Evolutionary conservation across 2,329 filamentous ascomycete genomes (phyloP).

Genomic region (Akanthomyces muscarius): DNA sequence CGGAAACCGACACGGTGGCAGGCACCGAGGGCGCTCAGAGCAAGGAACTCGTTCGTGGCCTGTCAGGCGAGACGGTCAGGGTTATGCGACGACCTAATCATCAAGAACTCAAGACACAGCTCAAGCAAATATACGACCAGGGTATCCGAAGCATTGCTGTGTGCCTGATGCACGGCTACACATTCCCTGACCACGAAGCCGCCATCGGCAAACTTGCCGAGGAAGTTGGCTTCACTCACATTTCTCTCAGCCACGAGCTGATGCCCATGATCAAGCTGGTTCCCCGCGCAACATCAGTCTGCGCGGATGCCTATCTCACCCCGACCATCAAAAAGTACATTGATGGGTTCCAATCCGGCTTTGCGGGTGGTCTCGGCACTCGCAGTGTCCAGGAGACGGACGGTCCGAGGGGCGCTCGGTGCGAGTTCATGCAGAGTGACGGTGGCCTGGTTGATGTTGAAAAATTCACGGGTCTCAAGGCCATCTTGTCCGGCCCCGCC

Average conservation of each 20-base stretch:
- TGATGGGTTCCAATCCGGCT: conserved; percentile 77
- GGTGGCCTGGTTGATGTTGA: conserved; percentile 70
- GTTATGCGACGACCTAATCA: conserved; percentile 59
- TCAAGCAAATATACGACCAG: conserved; percentile 59
- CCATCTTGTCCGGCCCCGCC: conserved; percentile 86
- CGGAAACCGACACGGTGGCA: conserved; percentile 50
- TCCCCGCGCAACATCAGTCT: conserved; percentile 40
- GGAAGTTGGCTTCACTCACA: conserved; percentile 71
- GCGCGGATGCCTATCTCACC: conserved; percentile 43
- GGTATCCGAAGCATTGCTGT: conserved; percentile 81
- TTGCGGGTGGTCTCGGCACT: conserved; percentile 73
- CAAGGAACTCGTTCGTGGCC: conserved; percentile 61
- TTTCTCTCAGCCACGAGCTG: conserved; percentile 52
- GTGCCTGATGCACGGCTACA: conserved; percentile 89
- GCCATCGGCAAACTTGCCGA: conserved; percentile 70
- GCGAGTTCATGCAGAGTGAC: conserved; percentile 94
- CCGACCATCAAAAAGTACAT: conserved; percentile 41
- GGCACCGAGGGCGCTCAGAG: conserved; percentile 44
- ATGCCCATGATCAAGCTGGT: conserved; percentile 45
- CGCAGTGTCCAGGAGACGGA: conserved; percentile 65
- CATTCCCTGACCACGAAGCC: conserved; percentile 81
- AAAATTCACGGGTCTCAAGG: conserved; percentile 77
- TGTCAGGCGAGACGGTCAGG: conserved; percentile 66
- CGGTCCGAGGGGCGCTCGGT: conserved; percentile 68
- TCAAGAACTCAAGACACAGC: conserved; percentile 49